These are phyloP conservation scores for Metschnikowia continentalis DNA, from an alignment of 805 yeast species.

Conservation along the genomic window DNA sequence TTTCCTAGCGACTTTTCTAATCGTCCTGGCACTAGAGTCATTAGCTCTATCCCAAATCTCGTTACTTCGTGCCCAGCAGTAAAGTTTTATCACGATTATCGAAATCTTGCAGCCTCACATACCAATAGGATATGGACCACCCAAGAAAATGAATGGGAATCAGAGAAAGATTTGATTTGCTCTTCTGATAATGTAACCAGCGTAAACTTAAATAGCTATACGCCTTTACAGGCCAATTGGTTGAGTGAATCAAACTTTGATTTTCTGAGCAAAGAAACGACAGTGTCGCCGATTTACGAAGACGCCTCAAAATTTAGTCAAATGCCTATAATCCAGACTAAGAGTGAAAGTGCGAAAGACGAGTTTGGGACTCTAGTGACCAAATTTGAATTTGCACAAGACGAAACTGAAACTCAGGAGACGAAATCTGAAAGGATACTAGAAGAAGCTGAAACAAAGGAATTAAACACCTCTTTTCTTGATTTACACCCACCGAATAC, in stretches of 20 bases:
- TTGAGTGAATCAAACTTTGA: background rate
- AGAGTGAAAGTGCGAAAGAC: background rate
- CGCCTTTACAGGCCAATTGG: background rate
- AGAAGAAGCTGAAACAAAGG: background rate
- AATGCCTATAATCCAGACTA: background rate
- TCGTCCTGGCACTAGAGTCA: conserved; percentile 4
- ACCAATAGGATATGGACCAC: background rate
- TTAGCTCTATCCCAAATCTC: conserved; percentile 1
- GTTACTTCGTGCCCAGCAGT: conserved; percentile 8
- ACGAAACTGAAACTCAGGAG: background rate
- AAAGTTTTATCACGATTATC: conserved; percentile 8
- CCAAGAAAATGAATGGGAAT: background rate
- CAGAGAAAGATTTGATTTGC: background rate
- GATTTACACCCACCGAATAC: background rate
- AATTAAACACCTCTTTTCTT: background rate
- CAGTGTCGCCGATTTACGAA: background rate
- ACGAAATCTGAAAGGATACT: background rate
- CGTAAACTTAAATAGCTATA: background rate
- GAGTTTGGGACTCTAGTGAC: too few species aligned
- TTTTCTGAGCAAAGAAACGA: background rate
- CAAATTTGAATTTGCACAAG: background rate
- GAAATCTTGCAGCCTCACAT: background rate
- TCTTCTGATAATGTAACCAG: background rate
- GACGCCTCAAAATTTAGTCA: background rate
- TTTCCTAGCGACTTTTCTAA: conserved; percentile 13